phyloP scores from a whole-genome alignment of 1,284 basidiomycete genomes.

The Leccinum fallax region DNA sequence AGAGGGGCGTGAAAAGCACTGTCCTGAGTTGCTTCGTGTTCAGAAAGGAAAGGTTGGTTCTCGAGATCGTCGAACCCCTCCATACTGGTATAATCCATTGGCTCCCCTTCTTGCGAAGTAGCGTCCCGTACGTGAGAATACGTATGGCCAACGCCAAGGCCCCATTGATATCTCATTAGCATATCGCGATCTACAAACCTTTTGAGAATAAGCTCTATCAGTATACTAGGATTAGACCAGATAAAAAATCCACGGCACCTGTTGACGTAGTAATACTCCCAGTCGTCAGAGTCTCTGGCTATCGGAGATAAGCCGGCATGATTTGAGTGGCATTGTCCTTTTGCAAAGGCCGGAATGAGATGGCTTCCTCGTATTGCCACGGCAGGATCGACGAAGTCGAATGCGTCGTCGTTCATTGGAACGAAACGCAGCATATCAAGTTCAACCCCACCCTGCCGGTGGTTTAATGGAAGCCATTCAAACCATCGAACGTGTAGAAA shows the following conservation, averaged over 20 bases:
- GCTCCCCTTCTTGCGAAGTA: background rate
- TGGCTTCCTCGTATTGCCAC: conserved; percentile 13
- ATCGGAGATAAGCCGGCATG: background rate
- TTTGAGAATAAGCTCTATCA: background rate
- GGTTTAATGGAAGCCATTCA: background rate
- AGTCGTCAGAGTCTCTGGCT: background rate
- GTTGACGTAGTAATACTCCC: conserved; percentile 1
- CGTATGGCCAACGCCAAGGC: conserved; percentile 8
- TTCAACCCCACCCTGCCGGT: background rate
- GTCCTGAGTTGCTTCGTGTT: background rate
- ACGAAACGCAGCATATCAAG: background rate
- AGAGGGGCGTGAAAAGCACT: background rate
- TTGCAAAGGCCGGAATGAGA: conserved; percentile 15
- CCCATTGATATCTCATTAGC: conserved; percentile 9
- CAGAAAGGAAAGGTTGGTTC: background rate
- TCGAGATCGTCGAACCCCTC: background rate
- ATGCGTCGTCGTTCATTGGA: background rate
- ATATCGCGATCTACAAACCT: conserved; percentile 17
- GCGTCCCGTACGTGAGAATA: conserved; percentile 2
- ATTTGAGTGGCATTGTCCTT: background rate
- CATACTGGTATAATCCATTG: background rate
- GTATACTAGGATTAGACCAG: background rate
- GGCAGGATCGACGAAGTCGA: conserved; percentile 19
- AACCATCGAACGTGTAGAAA: conserved; percentile 6
- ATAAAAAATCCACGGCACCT: background rate